Percentiles rank a stretch among this genome's conserved stretches.
phyloP scores from a whole-genome alignment of 768 basidiomycete genomes.

The Boletus barrowsii region DNA sequence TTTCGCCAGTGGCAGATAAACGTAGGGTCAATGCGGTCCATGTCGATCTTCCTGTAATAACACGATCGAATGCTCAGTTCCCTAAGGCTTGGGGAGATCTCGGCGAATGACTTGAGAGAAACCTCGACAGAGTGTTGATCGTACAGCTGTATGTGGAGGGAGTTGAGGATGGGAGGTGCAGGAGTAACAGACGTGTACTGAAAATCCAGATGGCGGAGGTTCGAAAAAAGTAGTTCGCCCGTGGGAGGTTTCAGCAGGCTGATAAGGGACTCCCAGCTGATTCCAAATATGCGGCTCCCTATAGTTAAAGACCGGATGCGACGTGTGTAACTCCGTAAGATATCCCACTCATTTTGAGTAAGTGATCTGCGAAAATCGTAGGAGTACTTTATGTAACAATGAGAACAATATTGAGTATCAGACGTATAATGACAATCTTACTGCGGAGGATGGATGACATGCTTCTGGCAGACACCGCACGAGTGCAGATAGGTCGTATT shows the following conservation, averaged over 20 bases:
- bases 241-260: background rate
- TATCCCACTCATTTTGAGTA: background rate
- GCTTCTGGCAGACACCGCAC: background rate
- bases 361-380: background rate
- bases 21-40: too few relatives aligned
- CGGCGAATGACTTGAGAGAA: background rate
- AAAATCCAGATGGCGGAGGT: background rate
- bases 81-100: background rate
- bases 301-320: background rate
- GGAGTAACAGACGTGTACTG: background rate
- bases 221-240: background rate
- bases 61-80: background rate
- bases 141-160: background rate
- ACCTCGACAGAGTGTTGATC: too few relatives aligned
- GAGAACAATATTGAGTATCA: background rate
- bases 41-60: background rate
- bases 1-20: background rate
- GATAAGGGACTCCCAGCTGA: background rate
- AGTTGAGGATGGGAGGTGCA: background rate
- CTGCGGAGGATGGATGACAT: background rate
- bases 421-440: background rate
- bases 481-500: background rate
- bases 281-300: too few relatives aligned
- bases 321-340: background rate
- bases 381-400: background rate